phyloP scores from a whole-genome alignment of 2,329 filamentous ascomycete genomes.

The Sordariomycetes sp. region DNA sequence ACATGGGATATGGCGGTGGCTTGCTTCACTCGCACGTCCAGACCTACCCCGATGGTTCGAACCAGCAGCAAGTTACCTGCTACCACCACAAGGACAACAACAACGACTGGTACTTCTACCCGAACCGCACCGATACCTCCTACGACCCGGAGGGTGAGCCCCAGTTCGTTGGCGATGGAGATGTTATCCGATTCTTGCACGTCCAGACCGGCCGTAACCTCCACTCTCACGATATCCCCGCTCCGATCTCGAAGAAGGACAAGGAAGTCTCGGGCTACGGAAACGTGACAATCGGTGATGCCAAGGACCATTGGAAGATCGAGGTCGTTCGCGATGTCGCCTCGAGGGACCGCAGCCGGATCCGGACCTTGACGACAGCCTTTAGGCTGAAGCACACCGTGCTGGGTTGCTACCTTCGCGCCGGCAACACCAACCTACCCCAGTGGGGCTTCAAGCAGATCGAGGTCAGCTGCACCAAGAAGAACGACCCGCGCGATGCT shows the following conservation, averaged over 20 bases:
- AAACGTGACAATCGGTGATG: constrained; percentile 88
- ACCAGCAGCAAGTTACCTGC: constrained; percentile 94
- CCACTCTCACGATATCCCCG: constrained; percentile 84
- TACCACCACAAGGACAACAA: constrained; percentile 99
- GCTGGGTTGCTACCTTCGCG: constrained; percentile 86
- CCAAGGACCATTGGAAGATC: constrained; percentile 94
- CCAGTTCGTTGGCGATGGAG: constrained; percentile 67
- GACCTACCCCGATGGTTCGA: constrained; percentile 87
- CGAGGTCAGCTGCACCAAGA: constrained; percentile 88
- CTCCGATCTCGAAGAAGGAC: constrained; percentile 80
- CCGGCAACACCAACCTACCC: constrained; percentile 89
- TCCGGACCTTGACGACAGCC: constrained; percentile 85
- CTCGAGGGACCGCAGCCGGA: constrained; percentile 70
- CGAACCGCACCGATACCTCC: constrained; percentile 67
- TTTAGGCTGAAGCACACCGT: constrained; percentile 79
- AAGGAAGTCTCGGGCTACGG: constrained; percentile 94
- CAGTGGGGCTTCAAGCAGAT: constrained; percentile 99
- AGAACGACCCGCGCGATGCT: constrained; percentile 82
- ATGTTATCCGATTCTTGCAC: constrained; percentile 79
- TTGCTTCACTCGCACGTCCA: constrained; percentile 94
- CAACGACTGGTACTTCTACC: constrained; percentile 99
- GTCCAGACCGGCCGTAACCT: constrained; percentile 93
- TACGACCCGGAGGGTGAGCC: constrained; percentile 63
- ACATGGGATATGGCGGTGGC: constrained; percentile 98
- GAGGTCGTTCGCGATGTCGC: constrained; percentile 87